phyloP scores from a whole-genome alignment of 257 asterid genomes.

The Penstemon newberryi region DNA sequence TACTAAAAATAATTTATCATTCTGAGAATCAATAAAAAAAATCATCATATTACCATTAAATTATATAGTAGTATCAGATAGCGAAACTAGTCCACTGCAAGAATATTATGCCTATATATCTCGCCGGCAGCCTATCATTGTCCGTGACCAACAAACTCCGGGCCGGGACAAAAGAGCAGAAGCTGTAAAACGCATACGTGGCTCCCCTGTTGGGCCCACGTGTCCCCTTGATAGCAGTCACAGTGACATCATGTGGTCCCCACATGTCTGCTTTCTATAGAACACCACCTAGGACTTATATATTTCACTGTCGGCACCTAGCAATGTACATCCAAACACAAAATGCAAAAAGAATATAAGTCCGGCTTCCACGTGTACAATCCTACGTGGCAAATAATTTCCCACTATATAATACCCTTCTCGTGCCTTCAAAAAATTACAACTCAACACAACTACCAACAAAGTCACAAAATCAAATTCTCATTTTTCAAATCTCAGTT shows the following conservation, averaged over 20 bases:
- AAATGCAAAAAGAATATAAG: slow-evolving; percentile 13
- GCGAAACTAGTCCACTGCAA: not conserved
- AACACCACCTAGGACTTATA: slow-evolving; percentile 26
- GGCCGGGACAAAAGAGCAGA: slow-evolving; percentile 21
- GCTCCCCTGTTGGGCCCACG: slow-evolving; percentile 28
- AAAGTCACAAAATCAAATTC: not conserved
- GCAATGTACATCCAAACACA: slow-evolving; percentile 31
- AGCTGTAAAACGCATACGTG: slow-evolving; percentile 32
- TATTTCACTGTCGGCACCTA: slow-evolving; percentile 27
- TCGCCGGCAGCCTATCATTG: slow-evolving; percentile 41
- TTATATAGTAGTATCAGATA: too few relatives aligned
- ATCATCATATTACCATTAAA: too few relatives aligned
- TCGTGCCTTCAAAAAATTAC: not conserved
- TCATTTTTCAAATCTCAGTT: not conserved
- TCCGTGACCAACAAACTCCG: slow-evolving; percentile 37
- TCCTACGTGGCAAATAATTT: slow-evolving; percentile 6
- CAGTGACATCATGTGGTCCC: slow-evolving; percentile 32
- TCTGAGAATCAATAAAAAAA: too few relatives aligned
- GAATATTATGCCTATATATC: slow-evolving; percentile 17
- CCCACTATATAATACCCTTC: slow-evolving; percentile 22
- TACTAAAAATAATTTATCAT: too few relatives aligned
- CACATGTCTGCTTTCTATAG: slow-evolving; percentile 14
- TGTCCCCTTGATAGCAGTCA: slow-evolving; percentile 12
- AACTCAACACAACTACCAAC: not conserved
- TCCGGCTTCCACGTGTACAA: slow-evolving; percentile 29